phyloP scores from a whole-genome alignment of 306 rosid species.

The Quercus gilva region DNA sequence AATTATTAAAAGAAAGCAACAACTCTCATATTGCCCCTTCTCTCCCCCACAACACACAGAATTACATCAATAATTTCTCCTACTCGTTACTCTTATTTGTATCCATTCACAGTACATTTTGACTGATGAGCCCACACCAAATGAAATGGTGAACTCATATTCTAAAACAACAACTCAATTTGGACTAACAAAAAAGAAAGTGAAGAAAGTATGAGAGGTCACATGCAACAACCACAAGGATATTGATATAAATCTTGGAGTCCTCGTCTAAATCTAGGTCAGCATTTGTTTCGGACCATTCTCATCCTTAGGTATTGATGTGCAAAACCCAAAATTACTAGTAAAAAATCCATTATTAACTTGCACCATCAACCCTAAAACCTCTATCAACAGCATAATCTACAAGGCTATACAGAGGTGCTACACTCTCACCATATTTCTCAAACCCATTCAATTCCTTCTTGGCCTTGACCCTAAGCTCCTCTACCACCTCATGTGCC shows the following conservation, averaged over 20 bases:
- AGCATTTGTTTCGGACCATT: too few relatives aligned
- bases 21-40: too few relatives aligned
- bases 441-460: slow-evolving; percentile 76
- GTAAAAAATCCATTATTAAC: slow-evolving; percentile 20
- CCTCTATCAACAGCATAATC: slow-evolving; percentile 85
- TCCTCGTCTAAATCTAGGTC: too few relatives aligned
- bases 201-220: background rate
- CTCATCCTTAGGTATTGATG: too few relatives aligned
- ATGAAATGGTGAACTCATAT: too few relatives aligned
- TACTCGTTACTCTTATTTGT: too few relatives aligned
- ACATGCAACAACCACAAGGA: background rate
- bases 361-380: slow-evolving; percentile 50
- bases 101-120: too few relatives aligned
- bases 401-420: slow-evolving; percentile 86
- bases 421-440: slow-evolving; percentile 62
- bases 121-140: too few relatives aligned
- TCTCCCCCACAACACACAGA: too few relatives aligned
- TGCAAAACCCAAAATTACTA: background rate
- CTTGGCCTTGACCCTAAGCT: slow-evolving; percentile 71
- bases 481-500: slow-evolving; percentile 72
- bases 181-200: background rate
- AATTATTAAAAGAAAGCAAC: too few relatives aligned
- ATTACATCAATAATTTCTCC: too few relatives aligned
- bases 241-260: too few relatives aligned
- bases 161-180: background rate